Evolutionary conservation across 352 stramenopile species (phyloP).

Genomic region (Phytophthora nicotianae): DNA sequence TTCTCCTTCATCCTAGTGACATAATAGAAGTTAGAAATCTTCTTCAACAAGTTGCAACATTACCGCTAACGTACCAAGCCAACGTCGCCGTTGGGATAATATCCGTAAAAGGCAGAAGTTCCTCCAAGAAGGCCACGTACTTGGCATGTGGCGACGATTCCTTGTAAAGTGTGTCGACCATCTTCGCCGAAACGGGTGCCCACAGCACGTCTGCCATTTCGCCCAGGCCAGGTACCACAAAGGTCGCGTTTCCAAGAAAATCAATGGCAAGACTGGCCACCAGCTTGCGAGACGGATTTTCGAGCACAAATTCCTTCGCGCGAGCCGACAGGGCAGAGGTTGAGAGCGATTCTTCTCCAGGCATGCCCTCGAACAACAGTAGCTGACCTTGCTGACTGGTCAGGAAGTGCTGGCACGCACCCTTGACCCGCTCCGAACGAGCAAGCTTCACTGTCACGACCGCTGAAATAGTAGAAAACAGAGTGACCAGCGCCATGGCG

Average conservation of each 20-base stretch:
- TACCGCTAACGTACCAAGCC: conserved; percentile 68
- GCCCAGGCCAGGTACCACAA: conserved; percentile 86
- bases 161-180: conserved; percentile 93
- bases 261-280: conserved; percentile 87
- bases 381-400: conserved; percentile 64
- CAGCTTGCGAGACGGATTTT: conserved; percentile 64
- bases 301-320: conserved; percentile 51
- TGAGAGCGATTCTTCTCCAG: conserved; percentile 37
- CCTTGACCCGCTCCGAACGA: conserved; percentile 55
- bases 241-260: conserved; percentile 87
- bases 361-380: conserved; percentile 60
- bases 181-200: conserved; percentile 89
- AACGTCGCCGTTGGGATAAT: conserved; percentile 94
- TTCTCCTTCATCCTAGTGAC: conserved; percentile 64
- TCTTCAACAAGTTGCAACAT: neutral
- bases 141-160: conserved; percentile 83
- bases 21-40: neutral
- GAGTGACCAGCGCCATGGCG: conserved; percentile 44
- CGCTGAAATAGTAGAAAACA: conserved; percentile 58
- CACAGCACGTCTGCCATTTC: conserved; percentile 92
- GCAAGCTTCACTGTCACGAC: conserved; percentile 52
- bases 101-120: conserved; percentile 95
- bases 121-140: conserved; percentile 86
- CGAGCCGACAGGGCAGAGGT: conserved; percentile 37
- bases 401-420: conserved; percentile 46